These are phyloP conservation scores for Silene latifolia DNA, from an alignment of 148 eudicot species.

Conservation along the genomic window DNA sequence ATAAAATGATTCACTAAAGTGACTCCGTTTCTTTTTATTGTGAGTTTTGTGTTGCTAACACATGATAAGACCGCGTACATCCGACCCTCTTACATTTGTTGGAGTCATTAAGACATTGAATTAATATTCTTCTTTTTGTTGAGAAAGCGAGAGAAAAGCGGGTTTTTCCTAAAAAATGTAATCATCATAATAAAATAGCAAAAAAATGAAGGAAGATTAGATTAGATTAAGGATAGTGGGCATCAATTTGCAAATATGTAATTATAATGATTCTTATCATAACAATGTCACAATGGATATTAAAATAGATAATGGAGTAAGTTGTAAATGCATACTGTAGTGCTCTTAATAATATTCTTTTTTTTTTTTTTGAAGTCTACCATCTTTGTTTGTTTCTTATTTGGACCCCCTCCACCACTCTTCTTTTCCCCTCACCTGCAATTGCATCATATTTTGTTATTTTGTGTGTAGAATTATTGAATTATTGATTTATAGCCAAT, in stretches of 20 bases:
- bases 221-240: conserved; percentile 25
- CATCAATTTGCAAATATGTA: conserved; percentile 19
- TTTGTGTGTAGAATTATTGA: conserved; percentile 24
- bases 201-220: neutral
- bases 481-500: conserved; percentile 13
- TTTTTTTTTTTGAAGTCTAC: conserved; percentile 25
- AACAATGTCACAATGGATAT: conserved; percentile 20
- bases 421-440: conserved; percentile 23
- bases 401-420: conserved; percentile 16
- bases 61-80: neutral
- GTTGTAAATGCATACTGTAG: conserved; percentile 21
- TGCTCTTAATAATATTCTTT: conserved; percentile 30
- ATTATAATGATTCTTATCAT: conserved; percentile 21
- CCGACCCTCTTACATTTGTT: too few species aligned
- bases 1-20: too few species aligned
- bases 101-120: too few species aligned
- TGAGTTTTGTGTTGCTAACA: too few species aligned
- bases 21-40: too few species aligned
- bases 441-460: conserved; percentile 31
- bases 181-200: conserved; percentile 17
- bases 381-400: conserved; percentile 34
- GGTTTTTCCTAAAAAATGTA: neutral
- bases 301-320: conserved; percentile 16
- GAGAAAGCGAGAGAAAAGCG: too few species aligned
- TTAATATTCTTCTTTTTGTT: too few species aligned